Conservation (phyloP, 2,329 filamentous ascomycete species). For the Dryadomyces sulphureus region DNA sequence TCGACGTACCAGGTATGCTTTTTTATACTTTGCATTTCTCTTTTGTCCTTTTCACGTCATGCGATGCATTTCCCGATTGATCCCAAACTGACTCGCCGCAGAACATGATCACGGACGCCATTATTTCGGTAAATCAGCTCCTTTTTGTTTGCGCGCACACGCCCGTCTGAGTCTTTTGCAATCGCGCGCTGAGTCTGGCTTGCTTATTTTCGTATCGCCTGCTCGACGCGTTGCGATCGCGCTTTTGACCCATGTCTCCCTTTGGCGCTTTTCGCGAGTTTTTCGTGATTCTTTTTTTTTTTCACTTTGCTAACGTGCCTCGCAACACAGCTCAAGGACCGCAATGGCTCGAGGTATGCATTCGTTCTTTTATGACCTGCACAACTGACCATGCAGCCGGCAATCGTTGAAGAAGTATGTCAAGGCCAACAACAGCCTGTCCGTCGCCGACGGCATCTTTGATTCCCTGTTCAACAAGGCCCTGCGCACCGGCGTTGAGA, state of each 20-base stretch:
- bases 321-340: slow-evolving; percentile 40
- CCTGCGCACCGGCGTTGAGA: slow-evolving; percentile 67
- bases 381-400: slow-evolving; percentile 27
- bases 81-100: slow-evolving; percentile 13
- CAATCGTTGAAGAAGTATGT: slow-evolving; percentile 49
- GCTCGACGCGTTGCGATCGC: neutral
- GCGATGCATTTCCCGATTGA: neutral
- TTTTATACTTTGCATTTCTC: slow-evolving; percentile 13
- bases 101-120: slow-evolving; percentile 51
- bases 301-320: neutral
- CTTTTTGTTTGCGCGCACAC: slow-evolving; percentile 8
- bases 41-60: too few species aligned
- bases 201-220: neutral
- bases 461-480: slow-evolving; percentile 74
- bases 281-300: slow-evolving; percentile 10
- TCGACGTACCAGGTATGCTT: slow-evolving; percentile 46
- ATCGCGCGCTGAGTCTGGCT: neutral
- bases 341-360: slow-evolving; percentile 40
- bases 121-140: slow-evolving; percentile 40
- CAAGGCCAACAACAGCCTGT: slow-evolving; percentile 37
- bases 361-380: neutral
- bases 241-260: neutral
- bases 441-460: slow-evolving; percentile 38
- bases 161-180: neutral
- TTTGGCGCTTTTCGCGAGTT: neutral